Percentiles rank a stretch among this genome's conserved stretches.
These are phyloP conservation scores for Tripterygium wilfordii DNA, from an alignment of 177 flowering plant species.

Conservation along the genomic window DNA sequence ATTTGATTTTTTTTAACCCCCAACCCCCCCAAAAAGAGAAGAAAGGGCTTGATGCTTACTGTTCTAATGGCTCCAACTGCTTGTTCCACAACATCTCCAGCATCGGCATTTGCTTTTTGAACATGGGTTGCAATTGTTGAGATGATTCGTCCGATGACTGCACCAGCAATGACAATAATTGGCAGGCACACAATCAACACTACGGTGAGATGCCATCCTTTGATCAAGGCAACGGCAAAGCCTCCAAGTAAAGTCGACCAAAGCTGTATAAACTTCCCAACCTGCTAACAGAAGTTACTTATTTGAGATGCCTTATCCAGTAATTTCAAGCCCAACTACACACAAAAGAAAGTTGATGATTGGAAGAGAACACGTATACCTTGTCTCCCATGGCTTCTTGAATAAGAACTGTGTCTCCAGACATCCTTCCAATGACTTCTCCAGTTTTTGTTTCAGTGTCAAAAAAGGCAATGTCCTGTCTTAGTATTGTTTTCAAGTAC, in stretches of 20 bases:
- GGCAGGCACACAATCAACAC: constrained; percentile 50
- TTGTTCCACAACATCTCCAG: constrained; percentile 47
- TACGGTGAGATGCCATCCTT: constrained; percentile 58
- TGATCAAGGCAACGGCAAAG: constrained; percentile 52
- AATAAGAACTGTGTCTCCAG: constrained; percentile 36
- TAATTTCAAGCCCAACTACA: not conserved
- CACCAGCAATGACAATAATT: constrained; percentile 41
- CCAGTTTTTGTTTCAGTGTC: constrained; percentile 47
- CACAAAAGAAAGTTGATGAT: not conserved
- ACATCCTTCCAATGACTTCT: constrained; percentile 27
- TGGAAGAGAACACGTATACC: not conserved
- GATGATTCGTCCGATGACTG: constrained; percentile 25
- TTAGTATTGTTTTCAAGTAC: constrained; percentile 8
- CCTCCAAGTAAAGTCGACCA: constrained; percentile 62
- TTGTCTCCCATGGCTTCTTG: not conserved
- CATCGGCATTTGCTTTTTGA: constrained; percentile 49
- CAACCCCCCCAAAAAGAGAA: not conserved
- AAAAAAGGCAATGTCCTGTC: constrained; percentile 23
- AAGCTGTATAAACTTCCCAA: constrained; percentile 71
- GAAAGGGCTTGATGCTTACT: constrained; percentile 16
- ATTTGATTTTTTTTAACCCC: no score
- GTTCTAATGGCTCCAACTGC: constrained; percentile 55
- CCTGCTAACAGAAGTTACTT: constrained; percentile 21
- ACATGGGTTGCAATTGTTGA: constrained; percentile 50
- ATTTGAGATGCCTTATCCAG: not conserved